Evolutionary conservation across 108 stramenopile species (phyloP).

Genomic region (Nitzschia sp.): DNA sequence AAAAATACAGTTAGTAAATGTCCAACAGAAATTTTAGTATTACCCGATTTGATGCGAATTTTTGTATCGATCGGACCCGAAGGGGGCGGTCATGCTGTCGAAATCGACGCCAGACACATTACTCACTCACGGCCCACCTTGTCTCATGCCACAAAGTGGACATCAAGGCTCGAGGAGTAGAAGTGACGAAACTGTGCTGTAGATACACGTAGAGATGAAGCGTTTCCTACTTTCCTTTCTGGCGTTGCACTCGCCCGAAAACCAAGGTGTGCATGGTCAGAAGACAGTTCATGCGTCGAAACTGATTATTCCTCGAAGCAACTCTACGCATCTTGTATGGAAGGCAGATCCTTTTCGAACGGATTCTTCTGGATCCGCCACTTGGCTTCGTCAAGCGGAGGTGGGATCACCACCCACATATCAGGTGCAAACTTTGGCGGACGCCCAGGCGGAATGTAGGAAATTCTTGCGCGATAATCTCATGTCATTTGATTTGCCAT

Average conservation of each 20-base stretch:
- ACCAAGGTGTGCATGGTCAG: not conserved
- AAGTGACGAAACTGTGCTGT: no score
- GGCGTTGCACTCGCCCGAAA: not conserved
- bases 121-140: no score
- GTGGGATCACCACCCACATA: not conserved
- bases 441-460: slow-evolving; percentile 38
- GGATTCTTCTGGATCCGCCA: not conserved
- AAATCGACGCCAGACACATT: no score
- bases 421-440: slow-evolving; percentile 5
- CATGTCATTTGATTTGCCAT: slow-evolving; percentile 71
- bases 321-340: slow-evolving; percentile 2
- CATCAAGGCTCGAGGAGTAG: no score
- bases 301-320: slow-evolving; percentile 3
- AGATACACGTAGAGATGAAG: no score
- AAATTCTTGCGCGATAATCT: slow-evolving; percentile 58
- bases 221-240: slow-evolving; percentile 25
- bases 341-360: not conserved
- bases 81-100: no score
- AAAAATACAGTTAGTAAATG: no score
- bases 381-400: not conserved
- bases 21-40: no score
- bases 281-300: not conserved
- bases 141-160: no score
- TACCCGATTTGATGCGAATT: no score
- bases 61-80: no score